Conservation (phyloP, 129 eudicot species). For the Lactuca sativa region DNA sequence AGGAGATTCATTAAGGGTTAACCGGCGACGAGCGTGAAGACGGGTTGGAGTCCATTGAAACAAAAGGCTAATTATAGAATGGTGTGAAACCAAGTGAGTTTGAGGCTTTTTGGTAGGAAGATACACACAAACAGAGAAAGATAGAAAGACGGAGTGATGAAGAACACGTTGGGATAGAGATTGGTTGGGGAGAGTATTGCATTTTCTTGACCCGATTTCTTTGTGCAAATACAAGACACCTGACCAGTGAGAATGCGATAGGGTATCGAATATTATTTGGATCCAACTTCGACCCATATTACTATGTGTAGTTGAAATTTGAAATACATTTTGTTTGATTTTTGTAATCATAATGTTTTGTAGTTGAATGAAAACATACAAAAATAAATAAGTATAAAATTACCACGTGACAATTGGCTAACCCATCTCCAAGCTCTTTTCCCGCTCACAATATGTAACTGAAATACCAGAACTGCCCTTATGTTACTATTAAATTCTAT, state of each 20-base stretch:
- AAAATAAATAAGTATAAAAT: too few relatives aligned
- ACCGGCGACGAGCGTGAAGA: slow-evolving; percentile 23
- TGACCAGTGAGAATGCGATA: neutral
- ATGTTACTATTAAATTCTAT: too few relatives aligned
- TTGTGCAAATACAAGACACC: neutral
- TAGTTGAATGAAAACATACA: too few relatives aligned
- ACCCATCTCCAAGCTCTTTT: too few relatives aligned
- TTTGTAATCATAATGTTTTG: too few relatives aligned
- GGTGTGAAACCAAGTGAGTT: slow-evolving; percentile 5
- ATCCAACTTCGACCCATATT: neutral
- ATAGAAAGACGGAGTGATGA: neutral
- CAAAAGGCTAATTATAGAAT: slow-evolving; percentile 6
- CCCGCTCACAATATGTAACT: too few relatives aligned
- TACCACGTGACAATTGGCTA: too few relatives aligned
- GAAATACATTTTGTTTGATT: too few relatives aligned
- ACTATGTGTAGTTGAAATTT: too few relatives aligned
- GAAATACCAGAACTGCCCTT: too few relatives aligned
- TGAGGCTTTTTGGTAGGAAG: neutral
- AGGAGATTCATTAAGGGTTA: slow-evolving; percentile 35
- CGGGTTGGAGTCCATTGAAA: slow-evolving; percentile 31
- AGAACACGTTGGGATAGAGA: slow-evolving; percentile 1
- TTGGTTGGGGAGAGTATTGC: neutral
- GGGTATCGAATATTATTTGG: neutral
- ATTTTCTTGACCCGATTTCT: slow-evolving; percentile 3
- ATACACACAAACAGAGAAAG: neutral